These are phyloP conservation scores for Penicillium daleae DNA, from an alignment of 495 filamentous ascomycete species.

Conservation along the genomic window DNA sequence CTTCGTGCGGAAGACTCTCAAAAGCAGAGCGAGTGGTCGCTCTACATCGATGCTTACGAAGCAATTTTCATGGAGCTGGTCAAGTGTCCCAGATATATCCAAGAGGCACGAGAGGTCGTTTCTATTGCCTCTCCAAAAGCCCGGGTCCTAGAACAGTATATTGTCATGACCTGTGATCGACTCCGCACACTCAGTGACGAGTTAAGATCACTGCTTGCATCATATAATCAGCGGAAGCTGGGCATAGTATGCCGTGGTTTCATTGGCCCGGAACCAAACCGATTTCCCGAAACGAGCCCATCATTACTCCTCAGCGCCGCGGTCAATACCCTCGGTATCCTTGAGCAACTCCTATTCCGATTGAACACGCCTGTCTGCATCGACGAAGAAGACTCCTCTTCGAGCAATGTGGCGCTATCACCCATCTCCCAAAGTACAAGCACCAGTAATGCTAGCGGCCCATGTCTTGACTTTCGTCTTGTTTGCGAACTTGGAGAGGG, in stretches of 20 bases:
- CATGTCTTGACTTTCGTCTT: constrained; percentile 10
- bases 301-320: constrained; percentile 11
- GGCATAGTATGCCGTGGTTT: constrained; percentile 4
- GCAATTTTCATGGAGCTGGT: constrained; percentile 17
- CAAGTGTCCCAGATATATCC: constrained; percentile 12
- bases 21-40: constrained; percentile 16
- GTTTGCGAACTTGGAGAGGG: constrained; percentile 10
- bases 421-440: not conserved
- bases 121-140: constrained; percentile 1
- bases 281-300: constrained; percentile 13
- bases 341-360: not conserved
- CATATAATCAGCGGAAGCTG: constrained; percentile 10
- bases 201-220: constrained; percentile 5
- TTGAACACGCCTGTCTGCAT: not conserved
- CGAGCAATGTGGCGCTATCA: not conserved
- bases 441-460: not conserved
- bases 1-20: constrained; percentile 16
- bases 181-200: not conserved
- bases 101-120: constrained; percentile 12
- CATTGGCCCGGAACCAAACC: constrained; percentile 13
- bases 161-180: not conserved
- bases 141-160: not conserved
- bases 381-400: not conserved
- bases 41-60: constrained; percentile 16
- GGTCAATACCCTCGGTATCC: constrained; percentile 6